Base-by-base conservation (phyloP, 208 protist species). In the Trypanosoma congolense region DNA sequence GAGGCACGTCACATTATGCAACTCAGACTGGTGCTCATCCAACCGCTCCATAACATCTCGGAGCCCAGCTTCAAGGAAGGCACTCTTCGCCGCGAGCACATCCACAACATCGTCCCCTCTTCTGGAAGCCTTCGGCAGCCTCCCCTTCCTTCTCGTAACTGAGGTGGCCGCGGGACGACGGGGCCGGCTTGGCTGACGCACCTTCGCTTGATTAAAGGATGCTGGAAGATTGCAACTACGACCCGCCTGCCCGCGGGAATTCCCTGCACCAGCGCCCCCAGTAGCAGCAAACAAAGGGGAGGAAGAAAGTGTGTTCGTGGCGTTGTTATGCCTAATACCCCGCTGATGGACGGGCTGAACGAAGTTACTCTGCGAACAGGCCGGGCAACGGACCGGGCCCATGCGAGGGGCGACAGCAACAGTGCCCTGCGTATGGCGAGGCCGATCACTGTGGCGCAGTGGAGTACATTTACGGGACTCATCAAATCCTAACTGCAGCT, bases 21-120 rank as follows among this genome's bases (percentile, higher is more conserved):
- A 38, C 38, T 40, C 40, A 30, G 28, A n/a, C 28, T 63, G 43
- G 26, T 63, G 57, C 30, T 63, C 24, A 14, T 63, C 57, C 24
- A 63, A 36, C 18, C 57, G 4, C 24, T 44, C 9, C 47, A 35
- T 25, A 31, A 63, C 18, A 46, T 31, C 21, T 24, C 25, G 36
- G 10, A 63, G 33, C 28, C 48, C 31, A 3, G 8, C 57, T 33
- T 63, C 57, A 29, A 63, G 29, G 16, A 48, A 6, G 4, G 57
- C 24, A 35, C 28, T 54, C 14, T 48, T 63, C 9, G 22, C 38
- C 18, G 55, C 16, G 10, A 63, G 26, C n/a, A 10, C 38, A 24
- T 35, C n/a, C 14, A 63, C 30, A 33, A 63, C 2, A 16, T 38
- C 21, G 30, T 35, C 10, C 33, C 14, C 18, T 21, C 25, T 48